phyloP scores from a whole-genome alignment of 257 asterid genomes.

The Jacaranda copaia region DNA sequence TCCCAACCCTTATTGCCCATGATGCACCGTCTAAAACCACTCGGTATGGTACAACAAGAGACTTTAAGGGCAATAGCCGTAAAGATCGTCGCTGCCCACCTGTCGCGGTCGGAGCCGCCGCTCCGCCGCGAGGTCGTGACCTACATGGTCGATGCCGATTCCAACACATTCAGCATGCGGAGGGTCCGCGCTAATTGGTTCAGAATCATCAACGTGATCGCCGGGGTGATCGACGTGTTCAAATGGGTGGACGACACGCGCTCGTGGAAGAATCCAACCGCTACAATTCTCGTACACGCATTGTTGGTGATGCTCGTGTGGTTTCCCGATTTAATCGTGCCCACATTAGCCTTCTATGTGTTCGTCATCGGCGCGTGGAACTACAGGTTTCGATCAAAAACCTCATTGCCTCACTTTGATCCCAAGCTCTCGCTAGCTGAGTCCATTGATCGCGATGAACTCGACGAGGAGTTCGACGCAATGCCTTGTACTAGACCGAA shows the following conservation, averaged over 20 bases:
- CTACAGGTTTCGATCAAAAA: conserved; percentile 63
- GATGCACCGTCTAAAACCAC: conserved; percentile 87
- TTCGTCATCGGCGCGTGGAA: conserved; percentile 86
- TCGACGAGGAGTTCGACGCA: conserved; percentile 81
- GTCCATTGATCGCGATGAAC: conserved; percentile 67
- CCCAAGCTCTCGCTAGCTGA: conserved; percentile 70
- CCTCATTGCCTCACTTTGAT: conserved; percentile 71
- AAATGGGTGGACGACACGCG: conserved; percentile 88
- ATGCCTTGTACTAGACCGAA: conserved; percentile 68
- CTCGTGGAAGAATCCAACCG: conserved; percentile 81
- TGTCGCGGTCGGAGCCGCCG: conserved; percentile 84
- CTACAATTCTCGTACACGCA: conserved; percentile 76
- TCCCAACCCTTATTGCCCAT: conserved; percentile 72
- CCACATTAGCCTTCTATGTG: conserved; percentile 76
- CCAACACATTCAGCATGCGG: conserved; percentile 80
- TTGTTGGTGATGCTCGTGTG: conserved; percentile 76
- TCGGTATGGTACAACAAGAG: conserved; percentile 76
- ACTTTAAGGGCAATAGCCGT: conserved; percentile 55
- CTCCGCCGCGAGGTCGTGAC: conserved; percentile 77
- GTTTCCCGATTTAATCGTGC: conserved; percentile 80
- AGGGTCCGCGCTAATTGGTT: conserved; percentile 81
- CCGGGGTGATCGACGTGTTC: conserved; percentile 68
- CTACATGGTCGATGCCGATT: conserved; percentile 78
- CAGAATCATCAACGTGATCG: conserved; percentile 72
- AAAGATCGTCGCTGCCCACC: conserved; percentile 65